Evolutionary conservation across 768 basidiomycete genomes (phyloP).

Genomic region (Crucibulum laeve): DNA sequence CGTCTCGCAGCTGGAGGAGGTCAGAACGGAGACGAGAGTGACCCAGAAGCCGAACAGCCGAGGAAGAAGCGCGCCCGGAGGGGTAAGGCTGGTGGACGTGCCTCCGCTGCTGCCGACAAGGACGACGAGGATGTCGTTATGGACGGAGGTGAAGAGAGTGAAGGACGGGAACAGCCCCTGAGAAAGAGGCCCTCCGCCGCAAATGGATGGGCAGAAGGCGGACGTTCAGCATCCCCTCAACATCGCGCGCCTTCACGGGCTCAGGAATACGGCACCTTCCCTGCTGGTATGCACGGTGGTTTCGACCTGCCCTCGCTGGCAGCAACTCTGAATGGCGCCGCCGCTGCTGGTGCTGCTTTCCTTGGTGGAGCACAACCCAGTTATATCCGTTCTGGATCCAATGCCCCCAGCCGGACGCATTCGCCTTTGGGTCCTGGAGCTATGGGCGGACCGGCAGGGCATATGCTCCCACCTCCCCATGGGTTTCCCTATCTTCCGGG

Average conservation of each 20-base stretch:
- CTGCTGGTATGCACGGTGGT: constrained; percentile 26
- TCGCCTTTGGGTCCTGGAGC: constrained; percentile 56
- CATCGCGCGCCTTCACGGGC: constrained; percentile 19
- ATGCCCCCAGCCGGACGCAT: constrained; percentile 69
- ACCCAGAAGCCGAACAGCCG: constrained; percentile 45
- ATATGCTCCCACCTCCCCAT: constrained; percentile 36
- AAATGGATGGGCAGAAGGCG: constrained; percentile 27
- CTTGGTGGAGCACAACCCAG: constrained; percentile 41
- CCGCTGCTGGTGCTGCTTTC: constrained; percentile 21
- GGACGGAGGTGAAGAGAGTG: constrained; percentile 34
- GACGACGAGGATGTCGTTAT: constrained; percentile 48
- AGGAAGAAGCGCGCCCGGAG: constrained; percentile 56
- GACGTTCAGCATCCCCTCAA: constrained; percentile 31
- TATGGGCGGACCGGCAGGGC: constrained; percentile 26
- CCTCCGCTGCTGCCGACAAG: constrained; percentile 13
- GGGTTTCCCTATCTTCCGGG: constrained; percentile 13
- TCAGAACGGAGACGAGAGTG: constrained; percentile 34
- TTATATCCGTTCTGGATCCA: constrained; percentile 61
- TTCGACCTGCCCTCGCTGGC: constrained; percentile 63
- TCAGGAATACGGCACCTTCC: constrained; percentile 8
- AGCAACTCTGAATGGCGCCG: constrained; percentile 31
- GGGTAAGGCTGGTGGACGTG: constrained; percentile 12
- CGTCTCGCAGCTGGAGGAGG: constrained; percentile 34
- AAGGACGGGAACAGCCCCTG: constrained; percentile 14
- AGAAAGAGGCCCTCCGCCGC: constrained; percentile 13